A percentile compares a stretch with the other conserved stretches of the same genome.
Evolutionary conservation across 495 filamentous ascomycete genomes (phyloP).

Genomic region (Cryomyces minteri): DNA sequence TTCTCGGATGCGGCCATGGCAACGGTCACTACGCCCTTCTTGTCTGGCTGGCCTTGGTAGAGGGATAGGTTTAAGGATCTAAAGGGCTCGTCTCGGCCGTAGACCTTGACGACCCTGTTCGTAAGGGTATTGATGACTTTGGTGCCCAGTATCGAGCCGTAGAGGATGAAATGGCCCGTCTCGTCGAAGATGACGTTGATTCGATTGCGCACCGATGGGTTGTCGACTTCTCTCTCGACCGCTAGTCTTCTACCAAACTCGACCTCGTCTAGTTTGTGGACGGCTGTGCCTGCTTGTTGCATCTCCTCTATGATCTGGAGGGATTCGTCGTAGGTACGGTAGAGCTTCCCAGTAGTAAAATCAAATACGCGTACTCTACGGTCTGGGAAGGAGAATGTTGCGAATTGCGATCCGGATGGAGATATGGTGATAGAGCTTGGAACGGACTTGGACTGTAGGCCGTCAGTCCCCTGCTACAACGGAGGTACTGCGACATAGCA

Average conservation of each 20-base stretch:
- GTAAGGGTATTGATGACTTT: slow-evolving; percentile 93
- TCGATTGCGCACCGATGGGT: slow-evolving; percentile 42
- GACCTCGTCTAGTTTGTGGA: slow-evolving; percentile 62
- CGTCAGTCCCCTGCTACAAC: too few relatives aligned
- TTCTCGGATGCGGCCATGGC: slow-evolving; percentile 94
- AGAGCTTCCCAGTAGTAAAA: slow-evolving; percentile 70
- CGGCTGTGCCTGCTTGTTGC: slow-evolving; percentile 77
- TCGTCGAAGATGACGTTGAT: slow-evolving; percentile 89
- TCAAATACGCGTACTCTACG: slow-evolving; percentile 85
- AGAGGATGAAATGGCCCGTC: slow-evolving; percentile 85
- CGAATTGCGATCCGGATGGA: slow-evolving; percentile 67
- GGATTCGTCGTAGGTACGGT: slow-evolving; percentile 89
- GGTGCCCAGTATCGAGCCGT: slow-evolving; percentile 75
- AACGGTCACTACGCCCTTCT: slow-evolving; percentile 83
- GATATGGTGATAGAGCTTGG: slow-evolving; percentile 73
- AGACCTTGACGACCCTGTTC: slow-evolving; percentile 74
- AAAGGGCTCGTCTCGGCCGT: slow-evolving; percentile 76
- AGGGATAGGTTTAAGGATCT: slow-evolving; percentile 63
- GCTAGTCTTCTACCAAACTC: slow-evolving; percentile 86
- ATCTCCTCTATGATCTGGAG: slow-evolving; percentile 70
- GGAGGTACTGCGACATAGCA: too few relatives aligned
- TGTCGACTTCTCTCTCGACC: slow-evolving; percentile 72
- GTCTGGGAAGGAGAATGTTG: slow-evolving; percentile 84
- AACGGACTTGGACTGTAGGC: slow-evolving; percentile 50
- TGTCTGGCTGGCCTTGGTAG: slow-evolving; percentile 91